Conservation (phyloP, 2,329 filamentous ascomycete genomes). For the Pseudogymnoascus sp. region DNA sequence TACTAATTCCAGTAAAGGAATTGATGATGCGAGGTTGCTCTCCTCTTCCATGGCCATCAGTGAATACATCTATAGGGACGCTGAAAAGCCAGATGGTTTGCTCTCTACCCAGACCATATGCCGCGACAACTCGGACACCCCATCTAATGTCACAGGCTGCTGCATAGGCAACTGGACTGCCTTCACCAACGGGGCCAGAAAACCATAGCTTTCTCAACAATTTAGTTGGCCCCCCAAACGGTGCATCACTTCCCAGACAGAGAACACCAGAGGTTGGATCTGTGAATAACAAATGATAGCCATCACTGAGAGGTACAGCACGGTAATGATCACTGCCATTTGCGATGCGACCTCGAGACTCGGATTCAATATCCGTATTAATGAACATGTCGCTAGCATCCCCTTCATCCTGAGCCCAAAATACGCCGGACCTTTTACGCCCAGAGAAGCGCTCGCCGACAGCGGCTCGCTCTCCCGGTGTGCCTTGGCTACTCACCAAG, state of each 20-base stretch:
- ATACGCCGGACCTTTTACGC: conserved; percentile 16
- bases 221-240: conserved; percentile 45
- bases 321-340: conserved; percentile 48
- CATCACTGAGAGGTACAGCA: conserved; percentile 56
- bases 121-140: conserved; percentile 51
- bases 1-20: neutral
- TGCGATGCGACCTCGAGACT: conserved; percentile 12
- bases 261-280: conserved; percentile 49
- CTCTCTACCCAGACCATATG: conserved; percentile 37
- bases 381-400: conserved; percentile 5
- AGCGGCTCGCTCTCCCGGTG: conserved; percentile 27
- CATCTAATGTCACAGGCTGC: conserved; percentile 46
- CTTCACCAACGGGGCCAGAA: conserved; percentile 21
- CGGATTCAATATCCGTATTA: conserved; percentile 11
- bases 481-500: conserved; percentile 52
- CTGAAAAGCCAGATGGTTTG: conserved; percentile 50
- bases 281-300: conserved; percentile 55
- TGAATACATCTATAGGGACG: conserved; percentile 48
- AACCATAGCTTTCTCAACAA: conserved; percentile 52
- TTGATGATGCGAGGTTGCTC: neutral
- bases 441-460: conserved; percentile 23
- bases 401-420: conserved; percentile 18
- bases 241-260: conserved; percentile 53
- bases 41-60: conserved; percentile 24
- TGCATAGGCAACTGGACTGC: conserved; percentile 44